Percentiles rank a stretch among this genome's conserved stretches.
These are phyloP conservation scores for Talaromyces sp. DNA, from an alignment of 2,329 filamentous ascomycete species.

Conservation along the genomic window DNA sequence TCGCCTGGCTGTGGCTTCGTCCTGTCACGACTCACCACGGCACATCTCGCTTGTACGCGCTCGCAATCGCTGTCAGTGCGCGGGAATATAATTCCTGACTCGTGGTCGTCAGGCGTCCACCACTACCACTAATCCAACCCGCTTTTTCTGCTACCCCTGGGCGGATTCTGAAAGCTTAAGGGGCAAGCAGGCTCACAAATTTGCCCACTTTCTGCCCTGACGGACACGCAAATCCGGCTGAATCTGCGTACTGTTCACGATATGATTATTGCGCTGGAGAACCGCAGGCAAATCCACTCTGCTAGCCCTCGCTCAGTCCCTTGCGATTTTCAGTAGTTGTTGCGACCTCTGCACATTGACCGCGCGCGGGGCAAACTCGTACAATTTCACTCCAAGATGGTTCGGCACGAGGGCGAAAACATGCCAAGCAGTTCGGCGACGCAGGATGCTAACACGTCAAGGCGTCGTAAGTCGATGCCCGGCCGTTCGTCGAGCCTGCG, in stretches of 20 bases:
- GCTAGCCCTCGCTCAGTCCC: background rate
- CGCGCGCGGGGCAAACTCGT: background rate
- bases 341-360: background rate
- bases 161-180: background rate
- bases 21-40: background rate
- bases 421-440: background rate
- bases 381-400: conserved; percentile 1
- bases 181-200: background rate
- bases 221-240: background rate
- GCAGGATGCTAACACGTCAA: conserved; percentile 18
- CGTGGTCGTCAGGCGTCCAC: background rate
- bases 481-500: conserved; percentile 22
- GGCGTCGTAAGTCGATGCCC: conserved; percentile 39
- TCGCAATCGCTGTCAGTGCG: background rate
- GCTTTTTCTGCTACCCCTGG: background rate
- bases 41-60: background rate
- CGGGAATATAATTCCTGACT: background rate
- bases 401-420: background rate
- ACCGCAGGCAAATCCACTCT: background rate
- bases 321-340: background rate
- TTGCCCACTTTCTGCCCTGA: background rate
- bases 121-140: background rate
- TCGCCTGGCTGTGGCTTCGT: background rate
- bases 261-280: background rate
- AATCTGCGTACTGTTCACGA: background rate